Percentiles rank a stretch among this genome's conserved stretches.
phyloP scores from a whole-genome alignment of 202 grass and related monocot species.

The Cymbopogon flexuosus region DNA sequence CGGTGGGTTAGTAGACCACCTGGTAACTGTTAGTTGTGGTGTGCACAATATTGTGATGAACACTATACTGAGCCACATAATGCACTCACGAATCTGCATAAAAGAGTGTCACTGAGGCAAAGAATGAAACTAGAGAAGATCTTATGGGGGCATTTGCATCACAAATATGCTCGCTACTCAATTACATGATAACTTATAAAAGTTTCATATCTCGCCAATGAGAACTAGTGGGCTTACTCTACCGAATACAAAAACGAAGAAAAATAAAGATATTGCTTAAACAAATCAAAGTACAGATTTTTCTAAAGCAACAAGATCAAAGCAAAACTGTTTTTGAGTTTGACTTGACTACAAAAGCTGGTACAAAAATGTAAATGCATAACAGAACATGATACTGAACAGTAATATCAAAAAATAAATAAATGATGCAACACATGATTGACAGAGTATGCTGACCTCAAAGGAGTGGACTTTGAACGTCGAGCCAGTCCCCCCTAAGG shows the following conservation, averaged over 20 bases:
- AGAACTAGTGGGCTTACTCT: constrained; percentile 21
- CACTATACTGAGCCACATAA: constrained; percentile 90
- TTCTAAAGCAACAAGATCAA: background rate
- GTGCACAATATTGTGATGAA: constrained; percentile 94
- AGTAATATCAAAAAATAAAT: background rate
- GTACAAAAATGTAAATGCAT: constrained; percentile 2
- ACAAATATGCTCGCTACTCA: background rate
- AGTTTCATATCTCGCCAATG: constrained; percentile 28
- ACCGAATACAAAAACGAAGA: constrained; percentile 10
- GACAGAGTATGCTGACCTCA: constrained; percentile 47
- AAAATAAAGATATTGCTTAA: background rate
- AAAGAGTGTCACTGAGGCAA: background rate
- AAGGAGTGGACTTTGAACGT: constrained; percentile 63
- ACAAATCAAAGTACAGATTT: background rate
- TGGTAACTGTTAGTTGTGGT: constrained; percentile 77
- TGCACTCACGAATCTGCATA: constrained; percentile 64
- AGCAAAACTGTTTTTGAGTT: background rate
- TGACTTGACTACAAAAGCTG: background rate
- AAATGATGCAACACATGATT: background rate
- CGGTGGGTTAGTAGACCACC: constrained; percentile 73
- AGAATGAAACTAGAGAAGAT: background rate
- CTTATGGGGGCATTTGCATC: background rate
- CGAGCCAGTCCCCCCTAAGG: constrained; percentile 53
- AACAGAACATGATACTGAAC: background rate
- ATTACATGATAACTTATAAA: constrained; percentile 22